phyloP scores from a whole-genome alignment of 1,139 yeast species.

The Petasospora rhodanensis region DNA sequence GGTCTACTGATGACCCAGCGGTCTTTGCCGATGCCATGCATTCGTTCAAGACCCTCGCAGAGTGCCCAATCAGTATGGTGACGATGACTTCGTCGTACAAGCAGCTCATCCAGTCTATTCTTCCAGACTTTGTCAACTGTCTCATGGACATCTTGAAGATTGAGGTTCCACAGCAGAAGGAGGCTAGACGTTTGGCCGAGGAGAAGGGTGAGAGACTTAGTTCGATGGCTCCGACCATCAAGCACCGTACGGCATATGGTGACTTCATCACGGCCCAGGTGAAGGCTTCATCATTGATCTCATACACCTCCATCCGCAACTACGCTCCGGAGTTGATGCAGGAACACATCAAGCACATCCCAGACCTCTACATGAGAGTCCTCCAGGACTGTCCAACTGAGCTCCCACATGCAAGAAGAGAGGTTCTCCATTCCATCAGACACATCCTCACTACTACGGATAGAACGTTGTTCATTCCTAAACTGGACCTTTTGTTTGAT shows the following conservation, averaged over 20 bases:
- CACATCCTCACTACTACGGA: slow-evolving; percentile 90
- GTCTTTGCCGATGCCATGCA: slow-evolving; percentile 46
- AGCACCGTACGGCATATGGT: slow-evolving; percentile 74
- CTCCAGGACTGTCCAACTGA: slow-evolving; percentile 98
- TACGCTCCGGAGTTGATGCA: slow-evolving; percentile 64
- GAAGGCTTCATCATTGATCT: slow-evolving; percentile 92
- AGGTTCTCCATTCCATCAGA: slow-evolving; percentile 87
- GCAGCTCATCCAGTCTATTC: slow-evolving; percentile 62
- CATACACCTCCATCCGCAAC: slow-evolving; percentile 85
- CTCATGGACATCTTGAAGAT: slow-evolving; percentile 70
- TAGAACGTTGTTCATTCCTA: slow-evolving; percentile 76
- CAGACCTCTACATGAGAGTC: slow-evolving; percentile 80
- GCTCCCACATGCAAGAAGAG: slow-evolving; percentile 86
- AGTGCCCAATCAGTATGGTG: slow-evolving; percentile 96
- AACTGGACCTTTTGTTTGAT: slow-evolving; percentile 78
- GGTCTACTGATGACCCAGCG: slow-evolving; percentile 26
- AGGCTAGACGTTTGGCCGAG: slow-evolving; percentile 59
- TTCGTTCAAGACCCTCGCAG: slow-evolving; percentile 90
- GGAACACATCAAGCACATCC: slow-evolving; percentile 66
- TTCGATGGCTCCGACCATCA: slow-evolving; percentile 61
- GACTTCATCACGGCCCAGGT: slow-evolving; percentile 95
- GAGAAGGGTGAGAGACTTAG: slow-evolving; percentile 50
- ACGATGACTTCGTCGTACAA: slow-evolving; percentile 85
- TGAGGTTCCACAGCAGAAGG: slow-evolving; percentile 72
- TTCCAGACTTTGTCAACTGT: slow-evolving; percentile 77